Base-by-base conservation (phyloP, 1,139 yeast species). In the Suhomyces chickasaworum region DNA sequence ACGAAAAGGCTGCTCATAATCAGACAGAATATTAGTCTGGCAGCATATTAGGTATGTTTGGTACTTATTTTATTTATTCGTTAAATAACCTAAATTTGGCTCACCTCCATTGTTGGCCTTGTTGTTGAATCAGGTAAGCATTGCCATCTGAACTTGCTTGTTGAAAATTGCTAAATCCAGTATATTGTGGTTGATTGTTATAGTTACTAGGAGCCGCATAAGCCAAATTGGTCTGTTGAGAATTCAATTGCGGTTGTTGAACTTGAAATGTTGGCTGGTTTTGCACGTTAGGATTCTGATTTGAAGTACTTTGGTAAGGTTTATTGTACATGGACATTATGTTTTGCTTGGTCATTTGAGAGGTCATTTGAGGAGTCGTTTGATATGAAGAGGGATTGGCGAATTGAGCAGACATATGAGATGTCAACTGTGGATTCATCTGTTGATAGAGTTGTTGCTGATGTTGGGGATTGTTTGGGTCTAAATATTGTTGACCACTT, bases 401-500 rank as follows among this genome's bases (percentile, higher is more conserved):
- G 1, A 75, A 69, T 48, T 77, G 80, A 50, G 75, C 80, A 50
- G 75, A 80, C 8, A 64, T 52, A 16, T 41, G 37, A 6, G 39
- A 15, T 15, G 12, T 17, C 46, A 68, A 59, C 50, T 70, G 77
- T 8, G 78, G 78, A 49, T 70, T 72, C 16, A 64, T 60, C 53
- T 76, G 80, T 51, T 71, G 79, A 50, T 63, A 61, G 47, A 77
- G 65, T 53, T 73, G 66, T 52, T 76, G 78, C 54, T 80, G 84
- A 53, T 78, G 83, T 48, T 71, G 75, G 2, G 79, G 78, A 48
- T 79, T 82, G 45, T 57, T 69, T 13, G 83, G 81, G 58, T 80
- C 84, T 53, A 80, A 63, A 52, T 80, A 80, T 56, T 80, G 83
- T 58, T 81, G 84, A 2, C 85, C 84, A 49, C 75, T 78, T 3